Conservation (phyloP, 768 basidiomycete species). For the Serendipita sp. region DNA sequence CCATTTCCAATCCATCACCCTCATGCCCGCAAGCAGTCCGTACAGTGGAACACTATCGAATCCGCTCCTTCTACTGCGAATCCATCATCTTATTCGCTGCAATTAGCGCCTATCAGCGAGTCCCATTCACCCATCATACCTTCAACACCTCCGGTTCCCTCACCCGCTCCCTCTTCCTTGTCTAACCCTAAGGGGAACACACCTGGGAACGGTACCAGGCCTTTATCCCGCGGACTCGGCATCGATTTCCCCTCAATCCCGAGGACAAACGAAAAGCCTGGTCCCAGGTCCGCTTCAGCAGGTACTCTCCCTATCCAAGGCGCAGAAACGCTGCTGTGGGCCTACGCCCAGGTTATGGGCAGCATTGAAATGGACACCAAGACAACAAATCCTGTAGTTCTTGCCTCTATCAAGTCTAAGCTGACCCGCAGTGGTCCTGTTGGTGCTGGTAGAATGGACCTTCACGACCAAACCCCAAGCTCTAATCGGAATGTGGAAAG, state of each 20-base stretch:
- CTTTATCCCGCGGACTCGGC: background rate
- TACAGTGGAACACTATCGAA: constrained; percentile 19
- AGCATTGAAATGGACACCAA: constrained; percentile 35
- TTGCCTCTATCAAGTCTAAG: background rate
- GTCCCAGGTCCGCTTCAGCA: constrained; percentile 8
- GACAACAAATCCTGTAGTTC: constrained; percentile 10
- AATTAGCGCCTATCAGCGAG: constrained; percentile 35
- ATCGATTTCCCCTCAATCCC: background rate
- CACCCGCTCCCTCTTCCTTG: constrained; percentile 14
- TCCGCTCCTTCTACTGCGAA: constrained; percentile 11
- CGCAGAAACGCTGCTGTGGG: constrained; percentile 62
- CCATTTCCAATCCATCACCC: constrained; percentile 33
- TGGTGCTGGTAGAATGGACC: constrained; percentile 5
- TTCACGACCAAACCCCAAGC: constrained; percentile 10
- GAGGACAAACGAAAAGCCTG: background rate
- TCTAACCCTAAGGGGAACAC: background rate
- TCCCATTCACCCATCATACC: constrained; percentile 24
- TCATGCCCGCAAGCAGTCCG: constrained; percentile 60
- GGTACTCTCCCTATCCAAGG: constrained; percentile 18
- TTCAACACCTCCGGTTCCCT: constrained; percentile 30
- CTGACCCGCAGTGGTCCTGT: constrained; percentile 14
- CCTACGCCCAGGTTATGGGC: constrained; percentile 69
- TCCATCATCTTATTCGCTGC: constrained; percentile 19
- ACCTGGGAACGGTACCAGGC: background rate
- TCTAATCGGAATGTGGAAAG: background rate